Evolutionary conservation across 2,329 filamentous ascomycete species (phyloP).

Genomic region (Sclerotinia minor): DNA sequence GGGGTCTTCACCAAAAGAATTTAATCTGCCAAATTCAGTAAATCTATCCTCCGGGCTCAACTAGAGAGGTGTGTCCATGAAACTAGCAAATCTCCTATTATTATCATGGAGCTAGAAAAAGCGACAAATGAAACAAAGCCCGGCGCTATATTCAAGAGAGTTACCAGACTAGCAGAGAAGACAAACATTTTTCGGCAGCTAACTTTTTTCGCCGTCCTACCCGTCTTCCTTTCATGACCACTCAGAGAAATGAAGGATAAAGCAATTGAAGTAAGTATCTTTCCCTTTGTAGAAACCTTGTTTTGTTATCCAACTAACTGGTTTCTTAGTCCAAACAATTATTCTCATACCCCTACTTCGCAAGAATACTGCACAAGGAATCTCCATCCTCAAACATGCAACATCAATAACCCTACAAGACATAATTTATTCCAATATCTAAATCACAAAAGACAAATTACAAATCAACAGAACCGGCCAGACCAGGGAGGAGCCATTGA

Average conservation of each 20-base stretch:
- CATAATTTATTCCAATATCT: not conserved
- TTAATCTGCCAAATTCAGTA: not conserved
- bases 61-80: not conserved
- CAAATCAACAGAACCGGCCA: too few relatives aligned
- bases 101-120: too few relatives aligned
- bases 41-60: not conserved
- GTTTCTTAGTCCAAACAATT: not conserved
- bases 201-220: not conserved
- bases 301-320: not conserved
- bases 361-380: not conserved
- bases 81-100: too few relatives aligned
- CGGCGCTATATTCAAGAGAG: not conserved
- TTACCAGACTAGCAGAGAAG: not conserved
- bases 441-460: not conserved
- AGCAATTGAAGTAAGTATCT: not conserved
- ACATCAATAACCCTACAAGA: not conserved
- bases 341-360: not conserved
- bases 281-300: accelerated
- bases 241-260: too few relatives aligned
- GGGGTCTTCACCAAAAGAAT: not conserved
- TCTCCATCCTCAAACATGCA: not conserved
- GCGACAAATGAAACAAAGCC: too few relatives aligned
- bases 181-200: not conserved
- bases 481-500: too few relatives aligned
- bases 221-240: not conserved